Conservation (phyloP, 23 red algal species). For the Gracilaria domingensis region DNA sequence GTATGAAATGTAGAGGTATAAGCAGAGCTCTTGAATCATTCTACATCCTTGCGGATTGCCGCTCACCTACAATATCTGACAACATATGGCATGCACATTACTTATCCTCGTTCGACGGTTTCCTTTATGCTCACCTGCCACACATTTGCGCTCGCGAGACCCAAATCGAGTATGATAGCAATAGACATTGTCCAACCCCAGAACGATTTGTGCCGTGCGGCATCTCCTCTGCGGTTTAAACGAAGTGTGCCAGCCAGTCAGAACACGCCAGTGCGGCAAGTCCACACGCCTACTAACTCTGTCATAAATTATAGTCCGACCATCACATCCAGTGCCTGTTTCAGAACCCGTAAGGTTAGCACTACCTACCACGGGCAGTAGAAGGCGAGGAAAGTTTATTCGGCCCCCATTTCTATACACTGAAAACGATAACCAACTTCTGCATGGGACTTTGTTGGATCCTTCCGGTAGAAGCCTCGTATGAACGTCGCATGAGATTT, state of each 20-base stretch:
- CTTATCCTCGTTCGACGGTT: background rate
- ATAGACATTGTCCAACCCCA: background rate
- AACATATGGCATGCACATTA: no score
- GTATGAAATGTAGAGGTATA: background rate
- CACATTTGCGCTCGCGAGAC: background rate
- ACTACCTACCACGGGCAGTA: no score
- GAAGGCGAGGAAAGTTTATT: no score
- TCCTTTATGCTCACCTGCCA: background rate
- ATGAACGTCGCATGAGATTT: no score
- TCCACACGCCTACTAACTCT: background rate
- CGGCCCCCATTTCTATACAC: no score
- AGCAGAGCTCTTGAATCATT: background rate
- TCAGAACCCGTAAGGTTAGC: no score
- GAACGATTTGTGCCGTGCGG: background rate
- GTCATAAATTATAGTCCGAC: background rate
- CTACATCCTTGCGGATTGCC: background rate
- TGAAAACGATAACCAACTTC: no score
- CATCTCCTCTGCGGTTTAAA: background rate
- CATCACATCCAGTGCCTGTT: background rate
- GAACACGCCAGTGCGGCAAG: background rate
- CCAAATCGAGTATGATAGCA: background rate
- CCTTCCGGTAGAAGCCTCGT: no score
- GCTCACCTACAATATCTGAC: background rate
- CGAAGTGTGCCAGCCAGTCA: background rate
- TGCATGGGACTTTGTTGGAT: no score